Percentiles rank a stretch among this genome's conserved stretches.
phyloP scores from a whole-genome alignment of 371 early-diverging fungal species.

The Syncephalastrum contaminatum region DNA sequence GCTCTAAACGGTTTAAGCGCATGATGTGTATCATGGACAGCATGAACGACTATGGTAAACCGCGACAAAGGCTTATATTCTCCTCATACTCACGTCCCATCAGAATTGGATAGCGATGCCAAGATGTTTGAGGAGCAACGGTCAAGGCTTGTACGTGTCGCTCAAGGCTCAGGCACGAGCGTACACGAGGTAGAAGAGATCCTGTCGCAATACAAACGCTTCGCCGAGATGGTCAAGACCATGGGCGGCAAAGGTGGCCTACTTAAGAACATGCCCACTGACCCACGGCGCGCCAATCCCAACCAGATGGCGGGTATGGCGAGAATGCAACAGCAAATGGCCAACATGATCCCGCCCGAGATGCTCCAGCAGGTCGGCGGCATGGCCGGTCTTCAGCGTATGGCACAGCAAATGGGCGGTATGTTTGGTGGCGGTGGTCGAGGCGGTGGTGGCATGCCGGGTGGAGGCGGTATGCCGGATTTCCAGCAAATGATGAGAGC shows the following conservation, averaged over 20 bases:
- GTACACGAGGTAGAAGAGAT: slow-evolving; percentile 87
- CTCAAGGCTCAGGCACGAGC: slow-evolving; percentile 89
- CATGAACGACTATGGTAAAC: slow-evolving; percentile 82
- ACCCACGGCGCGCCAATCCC: slow-evolving; percentile 52
- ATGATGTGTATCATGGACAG: slow-evolving; percentile 98
- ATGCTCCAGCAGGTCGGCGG: slow-evolving; percentile 79
- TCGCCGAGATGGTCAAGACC: slow-evolving; percentile 93
- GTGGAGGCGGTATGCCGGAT: slow-evolving; percentile 55
- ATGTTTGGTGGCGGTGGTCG: slow-evolving; percentile 57
- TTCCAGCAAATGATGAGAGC: slow-evolving; percentile 70
- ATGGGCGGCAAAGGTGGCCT: slow-evolving; percentile 95
- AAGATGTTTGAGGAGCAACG: slow-evolving; percentile 82
- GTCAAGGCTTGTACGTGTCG: slow-evolving; percentile 83
- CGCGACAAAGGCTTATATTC: not conserved
- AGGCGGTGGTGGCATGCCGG: slow-evolving; percentile 26
- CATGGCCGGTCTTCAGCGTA: slow-evolving; percentile 79
- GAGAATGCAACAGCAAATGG: slow-evolving; percentile 69
- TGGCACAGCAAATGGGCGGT: slow-evolving; percentile 73
- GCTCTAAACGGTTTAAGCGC: slow-evolving; percentile 50
- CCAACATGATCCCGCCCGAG: slow-evolving; percentile 71
- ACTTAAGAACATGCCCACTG: slow-evolving; percentile 64
- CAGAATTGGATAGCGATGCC: slow-evolving; percentile 93
- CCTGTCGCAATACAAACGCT: slow-evolving; percentile 80
- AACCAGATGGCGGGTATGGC: slow-evolving; percentile 66
- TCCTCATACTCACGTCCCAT: not conserved